These are phyloP conservation scores for Colletotrichum godetiae DNA, from an alignment of 2,329 filamentous ascomycete genomes.

Conservation along the genomic window DNA sequence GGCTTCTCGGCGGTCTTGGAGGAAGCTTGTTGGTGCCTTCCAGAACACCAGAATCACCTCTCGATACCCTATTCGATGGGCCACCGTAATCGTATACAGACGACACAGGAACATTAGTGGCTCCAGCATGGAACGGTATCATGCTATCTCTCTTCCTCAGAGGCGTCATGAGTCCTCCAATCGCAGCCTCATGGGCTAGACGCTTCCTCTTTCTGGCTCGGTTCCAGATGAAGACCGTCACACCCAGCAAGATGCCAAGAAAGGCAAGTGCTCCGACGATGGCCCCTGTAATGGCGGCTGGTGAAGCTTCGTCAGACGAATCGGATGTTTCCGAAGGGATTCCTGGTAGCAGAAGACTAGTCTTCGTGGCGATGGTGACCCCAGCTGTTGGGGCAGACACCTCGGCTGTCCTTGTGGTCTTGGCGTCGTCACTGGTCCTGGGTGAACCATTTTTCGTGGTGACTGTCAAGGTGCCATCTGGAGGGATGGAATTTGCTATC, in stretches of 20 bases:
- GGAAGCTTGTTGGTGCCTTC: background rate
- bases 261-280: constrained; percentile 19
- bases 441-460: background rate
- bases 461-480: background rate
- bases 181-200: background rate
- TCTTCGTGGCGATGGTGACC: background rate
- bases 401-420: too few relatives aligned
- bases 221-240: background rate
- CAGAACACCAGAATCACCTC: background rate
- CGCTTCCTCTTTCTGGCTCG: constrained; percentile 1
- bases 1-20: background rate
- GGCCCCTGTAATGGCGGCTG: background rate
- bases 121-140: background rate
- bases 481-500: background rate
- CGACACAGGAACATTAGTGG: background rate
- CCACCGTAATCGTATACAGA: background rate
- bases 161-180: background rate
- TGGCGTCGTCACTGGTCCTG: background rate
- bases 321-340: background rate
- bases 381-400: background rate
- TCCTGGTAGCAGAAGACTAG: background rate
- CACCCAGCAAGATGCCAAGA: background rate
- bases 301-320: background rate
- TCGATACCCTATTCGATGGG: background rate
- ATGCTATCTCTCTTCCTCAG: background rate